A percentile compares a stretch with the other conserved stretches of the same genome.
Evolutionary conservation across 2,329 filamentous ascomycete genomes (phyloP).

Genomic region (Lecanoromycetidae sp.): DNA sequence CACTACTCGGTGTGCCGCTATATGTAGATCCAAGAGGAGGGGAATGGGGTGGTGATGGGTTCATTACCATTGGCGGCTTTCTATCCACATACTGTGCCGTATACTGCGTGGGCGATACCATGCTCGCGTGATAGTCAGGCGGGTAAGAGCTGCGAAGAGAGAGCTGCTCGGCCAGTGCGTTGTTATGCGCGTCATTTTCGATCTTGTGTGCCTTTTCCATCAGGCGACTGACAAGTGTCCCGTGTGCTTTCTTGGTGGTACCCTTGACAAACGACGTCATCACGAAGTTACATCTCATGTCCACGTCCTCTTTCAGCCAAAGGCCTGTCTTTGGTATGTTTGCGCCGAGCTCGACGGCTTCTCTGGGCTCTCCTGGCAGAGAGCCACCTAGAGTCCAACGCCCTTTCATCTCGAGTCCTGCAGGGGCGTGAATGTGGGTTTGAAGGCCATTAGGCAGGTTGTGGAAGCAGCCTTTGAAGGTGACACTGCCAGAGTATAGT

Average conservation of each 20-base stretch:
- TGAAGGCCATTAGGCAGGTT: conserved; percentile 60
- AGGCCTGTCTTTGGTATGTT: conserved; percentile 55
- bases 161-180: conserved; percentile 8
- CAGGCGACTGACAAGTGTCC: conserved; percentile 54
- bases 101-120: not conserved
- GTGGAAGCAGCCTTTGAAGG: conserved; percentile 59
- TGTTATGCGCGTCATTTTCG: conserved; percentile 22
- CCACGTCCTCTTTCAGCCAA: conserved; percentile 75
- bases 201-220: conserved; percentile 39
- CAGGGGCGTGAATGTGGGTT: conserved; percentile 73
- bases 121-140: conserved; percentile 4
- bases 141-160: conserved; percentile 5
- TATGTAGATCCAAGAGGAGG: not conserved
- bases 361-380: conserved; percentile 55
- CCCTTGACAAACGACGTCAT: conserved; percentile 68
- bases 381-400: conserved; percentile 67
- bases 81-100: not conserved
- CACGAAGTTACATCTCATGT: conserved; percentile 68
- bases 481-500: conserved; percentile 12
- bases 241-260: conserved; percentile 67
- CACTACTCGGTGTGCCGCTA: too few species aligned
- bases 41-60: not conserved
- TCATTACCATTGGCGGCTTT: too few species aligned
- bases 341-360: conserved; percentile 54
- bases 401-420: conserved; percentile 65